Evolutionary conservation across 345 rosid genomes (phyloP), one percentile per base, ranked within the genome.

Genomic region (Schrenkiella parvula): DNA sequence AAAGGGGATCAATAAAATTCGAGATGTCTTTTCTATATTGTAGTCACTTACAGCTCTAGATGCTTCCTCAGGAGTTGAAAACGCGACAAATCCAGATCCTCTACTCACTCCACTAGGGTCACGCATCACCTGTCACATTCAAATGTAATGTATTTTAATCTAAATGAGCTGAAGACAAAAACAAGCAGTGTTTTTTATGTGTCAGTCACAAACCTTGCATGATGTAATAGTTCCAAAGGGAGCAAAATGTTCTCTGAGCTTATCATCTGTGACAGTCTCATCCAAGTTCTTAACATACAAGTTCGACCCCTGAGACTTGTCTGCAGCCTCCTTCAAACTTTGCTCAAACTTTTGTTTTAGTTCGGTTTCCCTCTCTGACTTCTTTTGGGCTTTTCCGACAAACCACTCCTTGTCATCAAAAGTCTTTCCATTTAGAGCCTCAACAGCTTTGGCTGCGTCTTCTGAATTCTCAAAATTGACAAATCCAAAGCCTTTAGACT

Each of bases 31-130:
- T 29, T 53, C 53, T 15, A 42, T 63, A 42, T 46, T 10, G 18
- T 37, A 57, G 53, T 31, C 21, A 82, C 96, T 88, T 83, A 93
- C 99, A 75, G 99, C 97, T 80, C 66, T 83, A 46, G 92, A 75
- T 67, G 99, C 96, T 75, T 93, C 99, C 43, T 91, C 99, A 9
- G 95, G 88, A 72, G 86, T 80, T 31, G 95, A 82, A 73, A 93
- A 91, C 32, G 98, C 95, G 13, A 93, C 98, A 82, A 93, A 93
- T 25, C 97, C 98, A 73, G 96, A 93, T 34, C 98, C 98, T 78
- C 87, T 83, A 63, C 95, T 93, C 51, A 86, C 79, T 61, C 97
- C 98, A 69, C 71, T 85, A 8, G 92, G 89, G 72, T 93, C 97
- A 37, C 89, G 87, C 98, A 93, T 86, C 52, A 93, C 92, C 98